Base-by-base conservation (phyloP, 352 stramenopile genomes). In the Phytophthora litchii region DNA sequence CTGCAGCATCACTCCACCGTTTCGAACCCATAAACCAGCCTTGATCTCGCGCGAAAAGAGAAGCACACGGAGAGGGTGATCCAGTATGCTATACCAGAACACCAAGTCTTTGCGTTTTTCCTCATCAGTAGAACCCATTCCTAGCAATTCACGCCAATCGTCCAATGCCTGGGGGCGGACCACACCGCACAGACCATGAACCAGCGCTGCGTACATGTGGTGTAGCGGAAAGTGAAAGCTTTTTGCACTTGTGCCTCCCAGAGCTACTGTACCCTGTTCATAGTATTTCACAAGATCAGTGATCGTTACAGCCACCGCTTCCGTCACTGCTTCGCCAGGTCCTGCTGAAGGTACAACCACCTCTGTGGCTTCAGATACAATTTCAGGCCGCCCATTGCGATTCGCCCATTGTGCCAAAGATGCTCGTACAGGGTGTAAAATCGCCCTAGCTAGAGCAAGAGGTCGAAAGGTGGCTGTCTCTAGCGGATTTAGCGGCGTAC, bases 181-280 rank as follows among this genome's bases (percentile, higher is more conserved):
- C 3, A 86, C 71, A 8, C 54, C 45, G n/a, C 67, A 74, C 2
- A 92, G 47, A 5, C 72, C 64, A 51, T 91, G 72, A 51, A 89
- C 51, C 11, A 87, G 32, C 14, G 78, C 74, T 20, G 80, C 78
- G 25, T 82, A 86, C 78, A 94, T 87, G 55, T 91, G 85, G 60
- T 94, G 82, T 9, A 94, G 65, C 16, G 83, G 81, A 47, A 91
- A 67, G 47, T 94, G 85, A 46, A 91, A 85, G 40, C 85, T 94
- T 29, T 75, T 79, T 29, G 80, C 75, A 60, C 56, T 74, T n/a
- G 69, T 53, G 23, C 63, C 64, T 54, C 63, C 48, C 16, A 60
- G 16, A 11, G 56, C 51, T 29, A 70, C 32, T 13, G 49, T 63
- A 3, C 48, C 59, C n/a, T 68, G 65, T 20, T 84, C 69, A 23